Percentiles rank a stretch among this genome's conserved stretches.
Evolutionary conservation across 345 rosid genomes (phyloP).

Genomic region (Cardamine chenopodiifolia): DNA sequence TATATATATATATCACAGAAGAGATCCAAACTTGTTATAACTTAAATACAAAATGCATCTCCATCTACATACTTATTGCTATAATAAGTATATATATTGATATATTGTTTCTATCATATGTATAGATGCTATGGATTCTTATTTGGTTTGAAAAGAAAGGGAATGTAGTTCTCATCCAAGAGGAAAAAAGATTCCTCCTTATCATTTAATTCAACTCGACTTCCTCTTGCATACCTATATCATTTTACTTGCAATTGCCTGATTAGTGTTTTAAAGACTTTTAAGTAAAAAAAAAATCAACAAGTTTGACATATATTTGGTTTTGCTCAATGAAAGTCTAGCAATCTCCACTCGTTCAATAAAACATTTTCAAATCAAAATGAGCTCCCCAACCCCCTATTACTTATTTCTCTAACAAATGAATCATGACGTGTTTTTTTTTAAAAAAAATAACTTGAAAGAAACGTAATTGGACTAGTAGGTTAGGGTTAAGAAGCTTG

Average conservation of each 20-base stretch:
- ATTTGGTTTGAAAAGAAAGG: conserved; percentile 17
- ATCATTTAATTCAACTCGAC: conserved; percentile 18
- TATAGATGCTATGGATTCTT: conserved; percentile 8
- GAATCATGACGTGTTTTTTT: conserved; percentile 16
- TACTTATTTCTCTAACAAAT: conserved; percentile 27
- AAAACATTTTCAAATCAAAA: conserved; percentile 25
- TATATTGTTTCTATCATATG: background rate
- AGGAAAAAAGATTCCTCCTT: conserved; percentile 16
- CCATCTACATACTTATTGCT: background rate
- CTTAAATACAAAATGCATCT: conserved; percentile 9
- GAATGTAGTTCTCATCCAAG: conserved; percentile 32
- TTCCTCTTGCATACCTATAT: background rate
- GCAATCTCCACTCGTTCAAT: conserved; percentile 28
- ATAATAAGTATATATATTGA: background rate
- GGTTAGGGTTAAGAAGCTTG: conserved; percentile 33
- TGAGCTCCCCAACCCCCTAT: conserved; percentile 6
- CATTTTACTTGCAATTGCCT: conserved; percentile 14
- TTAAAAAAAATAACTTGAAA: conserved; percentile 19
- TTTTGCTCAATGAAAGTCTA: conserved; percentile 19
- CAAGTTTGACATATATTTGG: conserved; percentile 21
- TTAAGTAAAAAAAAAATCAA: conserved; percentile 18
- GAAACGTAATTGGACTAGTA: conserved; percentile 37
- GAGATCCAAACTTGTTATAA: conserved; percentile 26
- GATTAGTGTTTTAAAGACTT: background rate
- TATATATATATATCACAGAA: background rate